Evolutionary conservation across 805 yeast species (phyloP).

Genomic region (Schwanniomyces pseudopolymorphus): DNA sequence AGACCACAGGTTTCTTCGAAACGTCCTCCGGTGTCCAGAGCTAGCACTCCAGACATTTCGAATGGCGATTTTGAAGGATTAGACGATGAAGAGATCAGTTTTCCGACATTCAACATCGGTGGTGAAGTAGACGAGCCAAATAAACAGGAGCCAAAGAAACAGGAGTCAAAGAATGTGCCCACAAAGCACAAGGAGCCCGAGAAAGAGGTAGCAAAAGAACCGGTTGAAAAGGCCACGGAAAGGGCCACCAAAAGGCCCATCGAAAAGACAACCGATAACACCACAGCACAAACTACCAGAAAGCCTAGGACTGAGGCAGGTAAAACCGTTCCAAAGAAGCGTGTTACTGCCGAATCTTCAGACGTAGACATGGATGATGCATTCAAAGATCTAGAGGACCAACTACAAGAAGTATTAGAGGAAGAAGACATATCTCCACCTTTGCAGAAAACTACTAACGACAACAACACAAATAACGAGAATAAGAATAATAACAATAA

Average conservation of each 20-base stretch:
- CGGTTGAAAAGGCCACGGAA: not conserved
- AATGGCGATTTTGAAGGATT: constrained; percentile 36
- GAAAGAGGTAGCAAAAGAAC: not conserved
- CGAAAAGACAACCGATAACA: not conserved
- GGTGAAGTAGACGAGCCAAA: too few species aligned
- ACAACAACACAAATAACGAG: not conserved
- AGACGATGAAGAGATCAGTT: constrained; percentile 14
- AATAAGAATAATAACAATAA: not conserved
- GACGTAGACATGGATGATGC: constrained; percentile 35
- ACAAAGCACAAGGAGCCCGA: not conserved
- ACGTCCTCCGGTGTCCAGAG: constrained; percentile 13
- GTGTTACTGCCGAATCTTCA: not conserved
- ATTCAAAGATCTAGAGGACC: constrained; percentile 43
- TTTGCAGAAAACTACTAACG: not conserved
- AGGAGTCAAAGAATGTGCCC: too few species aligned
- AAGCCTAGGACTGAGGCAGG: constrained; percentile 1
- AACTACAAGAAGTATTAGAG: constrained; percentile 40
- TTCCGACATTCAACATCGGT: constrained; percentile 7
- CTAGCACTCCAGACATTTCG: constrained; percentile 10
- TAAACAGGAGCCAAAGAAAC: not conserved
- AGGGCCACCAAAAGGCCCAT: not conserved
- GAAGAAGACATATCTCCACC: constrained; percentile 13
- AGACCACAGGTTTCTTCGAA: constrained; percentile 5
- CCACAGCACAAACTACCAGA: not conserved
- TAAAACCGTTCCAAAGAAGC: not conserved